These are phyloP conservation scores for Paecilomyces variotii DNA, from an alignment of 2,329 filamentous ascomycete species.

Conservation along the genomic window DNA sequence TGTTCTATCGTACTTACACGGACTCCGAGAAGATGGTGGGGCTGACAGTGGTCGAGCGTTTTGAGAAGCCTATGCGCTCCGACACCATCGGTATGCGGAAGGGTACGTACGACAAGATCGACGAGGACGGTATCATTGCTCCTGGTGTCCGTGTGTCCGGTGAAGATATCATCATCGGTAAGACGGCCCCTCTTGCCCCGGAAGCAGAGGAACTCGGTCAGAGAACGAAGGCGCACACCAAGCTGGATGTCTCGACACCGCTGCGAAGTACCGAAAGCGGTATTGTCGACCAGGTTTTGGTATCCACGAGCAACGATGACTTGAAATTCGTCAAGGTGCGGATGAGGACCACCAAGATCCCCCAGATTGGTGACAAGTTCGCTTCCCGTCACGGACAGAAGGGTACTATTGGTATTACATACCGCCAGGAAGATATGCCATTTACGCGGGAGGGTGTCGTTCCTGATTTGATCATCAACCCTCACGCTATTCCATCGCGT, in stretches of 20 bases:
- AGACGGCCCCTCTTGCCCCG: conserved; percentile 88
- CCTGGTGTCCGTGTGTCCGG: conserved; percentile 92
- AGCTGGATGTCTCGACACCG: conserved; percentile 92
- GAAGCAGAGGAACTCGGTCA: conserved; percentile 92
- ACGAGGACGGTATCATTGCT: conserved; percentile 89
- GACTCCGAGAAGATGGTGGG: conserved; percentile 96
- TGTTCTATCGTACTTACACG: conserved; percentile 96
- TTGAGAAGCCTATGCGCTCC: conserved; percentile 85
- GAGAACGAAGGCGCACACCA: conserved; percentile 79
- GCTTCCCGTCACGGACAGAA: conserved; percentile 98
- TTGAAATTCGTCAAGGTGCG: conserved; percentile 95
- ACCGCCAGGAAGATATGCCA: conserved; percentile 96
- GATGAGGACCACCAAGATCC: conserved; percentile 93
- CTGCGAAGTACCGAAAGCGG: conserved; percentile 93
- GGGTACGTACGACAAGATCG: conserved; percentile 93
- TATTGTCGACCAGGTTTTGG: conserved; percentile 85
- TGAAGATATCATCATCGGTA: conserved; percentile 98
- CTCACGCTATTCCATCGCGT: conserved; percentile 97
- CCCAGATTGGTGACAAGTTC: conserved; percentile 98
- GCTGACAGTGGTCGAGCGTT: conserved; percentile 83
- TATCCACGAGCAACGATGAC: conserved; percentile 92
- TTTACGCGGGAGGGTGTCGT: conserved; percentile 87
- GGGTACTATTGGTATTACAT: conserved; percentile 97
- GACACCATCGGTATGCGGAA: conserved; percentile 91
- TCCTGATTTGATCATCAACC: conserved; percentile 97